A percentile compares a stretch with the other conserved stretches of the same genome.
These are phyloP conservation scores for Populus pruinosa DNA, from an alignment of 345 rosid genomes.

Conservation along the genomic window DNA sequence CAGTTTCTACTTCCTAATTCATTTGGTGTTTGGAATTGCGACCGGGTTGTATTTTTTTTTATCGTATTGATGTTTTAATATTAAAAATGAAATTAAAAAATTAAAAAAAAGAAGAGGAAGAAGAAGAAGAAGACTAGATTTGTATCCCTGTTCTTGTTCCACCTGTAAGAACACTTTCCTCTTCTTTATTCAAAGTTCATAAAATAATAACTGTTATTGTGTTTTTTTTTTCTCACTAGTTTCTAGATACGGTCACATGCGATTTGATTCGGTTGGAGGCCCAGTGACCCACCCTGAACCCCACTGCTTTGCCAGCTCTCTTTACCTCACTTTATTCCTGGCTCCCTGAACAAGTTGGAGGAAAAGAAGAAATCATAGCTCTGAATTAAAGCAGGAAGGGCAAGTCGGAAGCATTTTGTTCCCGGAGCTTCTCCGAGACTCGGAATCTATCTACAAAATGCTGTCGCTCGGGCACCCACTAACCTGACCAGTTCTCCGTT, in stretches of 20 bases:
- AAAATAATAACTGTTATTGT: neutral
- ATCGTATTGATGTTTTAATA: too few species aligned
- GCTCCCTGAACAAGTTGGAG: neutral
- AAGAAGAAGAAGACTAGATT: neutral
- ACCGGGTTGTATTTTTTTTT: too few species aligned
- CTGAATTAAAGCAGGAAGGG: neutral
- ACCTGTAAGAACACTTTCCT: neutral
- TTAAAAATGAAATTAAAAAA: too few species aligned
- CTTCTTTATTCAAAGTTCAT: neutral
- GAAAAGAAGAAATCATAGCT: constrained; percentile 8
- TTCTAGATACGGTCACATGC: neutral
- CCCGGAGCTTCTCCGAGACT: constrained; percentile 16
- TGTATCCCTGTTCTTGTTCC: neutral
- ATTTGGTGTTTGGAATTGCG: too few species aligned
- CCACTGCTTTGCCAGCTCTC: neutral
- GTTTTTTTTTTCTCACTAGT: neutral
- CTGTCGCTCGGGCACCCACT: neutral
- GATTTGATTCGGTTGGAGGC: neutral
- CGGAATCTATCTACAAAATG: neutral
- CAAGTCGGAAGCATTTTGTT: neutral
- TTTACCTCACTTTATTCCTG: neutral
- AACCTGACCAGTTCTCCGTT: neutral
- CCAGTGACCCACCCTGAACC: neutral
- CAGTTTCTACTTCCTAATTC: too few species aligned
- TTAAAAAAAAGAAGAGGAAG: too few species aligned